Evolutionary conservation across 208 protist genomes (phyloP).

Genomic region (Trypanosoma theileri): DNA sequence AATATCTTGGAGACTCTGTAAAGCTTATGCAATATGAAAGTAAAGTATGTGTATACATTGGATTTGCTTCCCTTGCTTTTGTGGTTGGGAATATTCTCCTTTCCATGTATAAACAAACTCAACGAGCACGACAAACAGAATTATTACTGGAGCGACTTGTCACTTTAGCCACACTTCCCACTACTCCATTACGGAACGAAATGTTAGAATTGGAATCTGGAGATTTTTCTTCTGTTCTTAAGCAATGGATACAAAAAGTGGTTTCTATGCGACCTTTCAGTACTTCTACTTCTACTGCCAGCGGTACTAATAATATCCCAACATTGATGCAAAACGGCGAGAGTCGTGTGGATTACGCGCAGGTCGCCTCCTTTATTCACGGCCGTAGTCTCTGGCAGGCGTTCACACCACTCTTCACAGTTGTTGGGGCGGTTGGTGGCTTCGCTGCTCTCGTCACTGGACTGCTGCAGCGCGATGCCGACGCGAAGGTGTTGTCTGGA

Average conservation of each 20-base stretch:
- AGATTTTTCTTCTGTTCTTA: neutral
- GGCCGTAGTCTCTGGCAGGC: neutral
- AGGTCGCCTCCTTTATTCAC: slow-evolving; percentile 9
- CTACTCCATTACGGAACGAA: neutral
- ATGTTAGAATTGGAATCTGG: neutral
- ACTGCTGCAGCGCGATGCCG: slow-evolving; percentile 67
- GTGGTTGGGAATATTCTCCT: slow-evolving; percentile 37
- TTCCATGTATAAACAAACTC: slow-evolving; percentile 17
- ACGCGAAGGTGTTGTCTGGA: slow-evolving; percentile 66
- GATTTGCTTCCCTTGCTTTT: slow-evolving; percentile 29
- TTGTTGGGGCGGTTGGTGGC: slow-evolving; percentile 33
- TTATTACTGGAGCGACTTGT: slow-evolving; percentile 46
- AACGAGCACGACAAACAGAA: slow-evolving; percentile 35
- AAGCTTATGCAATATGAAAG: slow-evolving; percentile 42
- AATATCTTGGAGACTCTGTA: slow-evolving; percentile 48
- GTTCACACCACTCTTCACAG: slow-evolving; percentile 14
- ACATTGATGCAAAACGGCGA: neutral
- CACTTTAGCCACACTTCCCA: slow-evolving; percentile 21
- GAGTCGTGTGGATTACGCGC: neutral
- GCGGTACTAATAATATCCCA: neutral
- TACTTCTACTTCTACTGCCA: no score
- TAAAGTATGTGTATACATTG: slow-evolving; percentile 38
- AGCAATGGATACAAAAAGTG: neutral
- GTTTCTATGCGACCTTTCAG: neutral
- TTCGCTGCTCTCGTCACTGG: slow-evolving; percentile 49